Evolutionary conservation across 768 basidiomycete genomes (phyloP).

Genomic region (Termitomyces sp.): DNA sequence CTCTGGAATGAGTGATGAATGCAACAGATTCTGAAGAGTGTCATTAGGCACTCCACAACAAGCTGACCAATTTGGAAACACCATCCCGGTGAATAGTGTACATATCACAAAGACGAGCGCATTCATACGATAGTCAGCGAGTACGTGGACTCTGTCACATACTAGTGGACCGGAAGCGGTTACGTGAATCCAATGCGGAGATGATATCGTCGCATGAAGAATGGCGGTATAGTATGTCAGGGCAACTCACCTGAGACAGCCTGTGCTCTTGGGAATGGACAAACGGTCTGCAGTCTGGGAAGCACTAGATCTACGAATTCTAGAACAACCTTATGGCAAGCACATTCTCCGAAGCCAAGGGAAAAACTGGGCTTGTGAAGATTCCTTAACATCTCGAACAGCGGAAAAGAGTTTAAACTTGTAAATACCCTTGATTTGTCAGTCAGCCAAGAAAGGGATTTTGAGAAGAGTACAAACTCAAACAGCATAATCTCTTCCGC

Average conservation of each 20-base stretch:
- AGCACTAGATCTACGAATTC: neutral
- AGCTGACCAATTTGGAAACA: neutral
- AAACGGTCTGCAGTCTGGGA: neutral
- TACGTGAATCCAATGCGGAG: neutral
- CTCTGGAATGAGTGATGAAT: no score
- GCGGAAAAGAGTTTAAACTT: no score
- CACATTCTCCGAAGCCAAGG: neutral
- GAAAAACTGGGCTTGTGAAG: neutral
- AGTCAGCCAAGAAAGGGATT: neutral
- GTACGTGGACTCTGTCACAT: neutral
- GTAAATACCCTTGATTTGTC: neutral
- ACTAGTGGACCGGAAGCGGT: neutral
- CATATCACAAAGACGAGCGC: neutral
- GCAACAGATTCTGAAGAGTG: no score
- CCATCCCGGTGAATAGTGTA: neutral
- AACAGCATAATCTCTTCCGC: no score
- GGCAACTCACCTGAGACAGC: neutral
- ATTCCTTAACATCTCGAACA: neutral
- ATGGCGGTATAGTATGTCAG: neutral
- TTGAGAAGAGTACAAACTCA: neutral
- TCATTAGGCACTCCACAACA: neutral
- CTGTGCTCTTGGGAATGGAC: neutral
- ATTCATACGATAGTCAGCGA: neutral
- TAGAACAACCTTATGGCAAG: no score
- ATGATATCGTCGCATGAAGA: neutral